Evolutionary conservation across 2,329 filamentous ascomycete species (phyloP).

Genomic region (Colletotrichum zoysiae): DNA sequence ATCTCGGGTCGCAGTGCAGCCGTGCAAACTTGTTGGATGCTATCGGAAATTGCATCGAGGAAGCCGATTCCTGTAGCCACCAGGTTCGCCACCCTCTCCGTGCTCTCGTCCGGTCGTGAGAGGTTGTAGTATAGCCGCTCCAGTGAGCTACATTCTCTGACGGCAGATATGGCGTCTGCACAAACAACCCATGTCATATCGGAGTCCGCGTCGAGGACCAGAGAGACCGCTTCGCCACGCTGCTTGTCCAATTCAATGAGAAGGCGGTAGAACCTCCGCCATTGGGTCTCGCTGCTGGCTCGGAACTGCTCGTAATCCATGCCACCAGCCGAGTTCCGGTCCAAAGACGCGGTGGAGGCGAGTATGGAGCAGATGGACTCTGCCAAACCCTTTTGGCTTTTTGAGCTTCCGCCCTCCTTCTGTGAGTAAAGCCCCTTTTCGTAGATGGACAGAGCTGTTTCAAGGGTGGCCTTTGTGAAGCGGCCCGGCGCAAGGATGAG

Average conservation of each 20-base stretch:
- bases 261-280: slow-evolving; percentile 90
- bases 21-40: slow-evolving; percentile 75
- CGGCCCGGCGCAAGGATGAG: slow-evolving; percentile 86
- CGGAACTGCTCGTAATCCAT: slow-evolving; percentile 84
- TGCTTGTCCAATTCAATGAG: slow-evolving; percentile 88
- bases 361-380: slow-evolving; percentile 83
- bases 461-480: slow-evolving; percentile 83
- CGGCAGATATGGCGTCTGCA: slow-evolving; percentile 82
- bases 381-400: slow-evolving; percentile 70
- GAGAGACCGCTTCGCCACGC: slow-evolving; percentile 82
- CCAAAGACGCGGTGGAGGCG: slow-evolving; percentile 75
- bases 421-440: slow-evolving; percentile 69
- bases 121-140: slow-evolving; percentile 82
- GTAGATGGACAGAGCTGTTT: slow-evolving; percentile 86
- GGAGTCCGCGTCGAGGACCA: slow-evolving; percentile 78
- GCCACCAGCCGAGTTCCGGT: slow-evolving; percentile 70
- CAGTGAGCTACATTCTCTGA: slow-evolving; percentile 82
- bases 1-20: slow-evolving; percentile 78
- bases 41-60: slow-evolving; percentile 76
- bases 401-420: slow-evolving; percentile 55
- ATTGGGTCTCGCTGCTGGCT: slow-evolving; percentile 81
- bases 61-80: slow-evolving; percentile 79
- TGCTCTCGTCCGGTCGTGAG: slow-evolving; percentile 63
- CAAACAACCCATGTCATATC: slow-evolving; percentile 87
- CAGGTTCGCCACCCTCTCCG: slow-evolving; percentile 69